Conservation (phyloP, 495 filamentous ascomycete species). For the Haplographium delicatum region DNA sequence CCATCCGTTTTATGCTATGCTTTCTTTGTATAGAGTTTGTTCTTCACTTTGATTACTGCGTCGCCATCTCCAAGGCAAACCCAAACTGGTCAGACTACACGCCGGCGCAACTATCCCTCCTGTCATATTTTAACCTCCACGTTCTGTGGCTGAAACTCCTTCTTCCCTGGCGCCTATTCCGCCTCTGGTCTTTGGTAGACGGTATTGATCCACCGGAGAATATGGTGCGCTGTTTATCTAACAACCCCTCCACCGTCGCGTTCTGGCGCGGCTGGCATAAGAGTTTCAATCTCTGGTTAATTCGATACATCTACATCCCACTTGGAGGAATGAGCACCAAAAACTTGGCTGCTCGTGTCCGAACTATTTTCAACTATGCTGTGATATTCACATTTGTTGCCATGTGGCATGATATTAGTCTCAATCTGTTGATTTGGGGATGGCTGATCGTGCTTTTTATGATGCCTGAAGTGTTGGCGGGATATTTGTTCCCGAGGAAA, state of each 20-base stretch:
- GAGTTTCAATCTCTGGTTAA: conserved; percentile 86
- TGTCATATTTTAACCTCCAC: conserved; percentile 95
- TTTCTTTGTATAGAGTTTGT: conserved; percentile 91
- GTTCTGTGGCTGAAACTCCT: conserved; percentile 98
- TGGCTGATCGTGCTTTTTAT: conserved; percentile 95
- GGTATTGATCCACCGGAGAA: conserved; percentile 95
- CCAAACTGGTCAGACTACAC: conserved; percentile 80
- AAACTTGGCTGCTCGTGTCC: conserved; percentile 35
- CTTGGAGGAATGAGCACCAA: conserved; percentile 56
- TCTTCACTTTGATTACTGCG: conserved; percentile 88
- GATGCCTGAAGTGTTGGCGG: conserved; percentile 74
- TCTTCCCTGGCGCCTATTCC: conserved; percentile 95
- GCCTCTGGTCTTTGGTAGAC: conserved; percentile 86
- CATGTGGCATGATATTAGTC: conserved; percentile 94
- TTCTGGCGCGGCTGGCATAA: conserved; percentile 98
- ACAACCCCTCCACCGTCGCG: conserved; percentile 86
- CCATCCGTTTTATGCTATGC: conserved; percentile 70
- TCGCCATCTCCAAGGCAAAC: conserved; percentile 80
- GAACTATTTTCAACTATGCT: conserved; percentile 62
- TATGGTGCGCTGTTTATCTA: conserved; percentile 92
- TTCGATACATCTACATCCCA: conserved; percentile 92
- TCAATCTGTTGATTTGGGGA: conserved; percentile 91
- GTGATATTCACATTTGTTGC: conserved; percentile 97
- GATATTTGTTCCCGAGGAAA: conserved; percentile 61
- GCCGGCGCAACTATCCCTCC: conserved; percentile 80